Evolutionary conservation across 208 protist species (phyloP).

Genomic region (Wallacemonas sp.): DNA sequence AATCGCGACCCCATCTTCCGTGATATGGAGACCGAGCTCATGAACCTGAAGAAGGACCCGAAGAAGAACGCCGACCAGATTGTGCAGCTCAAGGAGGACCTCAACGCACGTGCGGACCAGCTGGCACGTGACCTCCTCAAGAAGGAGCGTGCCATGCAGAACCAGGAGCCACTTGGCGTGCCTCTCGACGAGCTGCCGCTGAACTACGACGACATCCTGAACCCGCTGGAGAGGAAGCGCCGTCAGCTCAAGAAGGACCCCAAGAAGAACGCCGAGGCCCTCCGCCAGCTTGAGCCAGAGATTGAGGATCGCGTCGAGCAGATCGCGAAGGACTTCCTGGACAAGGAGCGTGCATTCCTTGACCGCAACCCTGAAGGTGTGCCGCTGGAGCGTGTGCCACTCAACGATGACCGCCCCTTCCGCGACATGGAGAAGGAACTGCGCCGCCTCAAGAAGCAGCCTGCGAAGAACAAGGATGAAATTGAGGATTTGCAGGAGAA

Average conservation of each 20-base stretch:
- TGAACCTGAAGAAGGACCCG: slow-evolving; percentile 59
- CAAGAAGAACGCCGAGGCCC: slow-evolving; percentile 49
- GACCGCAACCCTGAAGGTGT: slow-evolving; percentile 66
- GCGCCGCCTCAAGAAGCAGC: slow-evolving; percentile 61
- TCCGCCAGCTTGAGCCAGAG: slow-evolving; percentile 54
- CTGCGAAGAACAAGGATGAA: slow-evolving; percentile 57
- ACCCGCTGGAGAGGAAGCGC: slow-evolving; percentile 64
- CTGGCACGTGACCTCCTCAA: slow-evolving; percentile 62
- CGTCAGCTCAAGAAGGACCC: slow-evolving; percentile 73
- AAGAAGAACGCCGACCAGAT: slow-evolving; percentile 61
- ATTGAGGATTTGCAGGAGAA: slow-evolving; percentile 63
- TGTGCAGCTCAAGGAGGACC: slow-evolving; percentile 57
- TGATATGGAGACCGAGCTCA: slow-evolving; percentile 69
- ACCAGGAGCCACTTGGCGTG: slow-evolving; percentile 73
- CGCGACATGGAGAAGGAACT: slow-evolving; percentile 64
- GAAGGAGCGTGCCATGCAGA: slow-evolving; percentile 67
- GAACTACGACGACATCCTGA: slow-evolving; percentile 65
- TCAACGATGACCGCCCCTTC: slow-evolving; percentile 68
- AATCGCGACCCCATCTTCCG: slow-evolving; percentile 76
- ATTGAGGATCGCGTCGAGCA: slow-evolving; percentile 64
- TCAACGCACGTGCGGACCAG: slow-evolving; percentile 64
- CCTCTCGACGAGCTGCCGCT: slow-evolving; percentile 65
- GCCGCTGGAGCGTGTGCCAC: slow-evolving; percentile 51
- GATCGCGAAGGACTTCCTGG: slow-evolving; percentile 65
- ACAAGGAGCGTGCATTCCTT: slow-evolving; percentile 74